Evolutionary conservation across 352 stramenopile genomes (phyloP), one percentile per base, ranked within the genome.

Genomic region (Phytophthora fragariae): DNA sequence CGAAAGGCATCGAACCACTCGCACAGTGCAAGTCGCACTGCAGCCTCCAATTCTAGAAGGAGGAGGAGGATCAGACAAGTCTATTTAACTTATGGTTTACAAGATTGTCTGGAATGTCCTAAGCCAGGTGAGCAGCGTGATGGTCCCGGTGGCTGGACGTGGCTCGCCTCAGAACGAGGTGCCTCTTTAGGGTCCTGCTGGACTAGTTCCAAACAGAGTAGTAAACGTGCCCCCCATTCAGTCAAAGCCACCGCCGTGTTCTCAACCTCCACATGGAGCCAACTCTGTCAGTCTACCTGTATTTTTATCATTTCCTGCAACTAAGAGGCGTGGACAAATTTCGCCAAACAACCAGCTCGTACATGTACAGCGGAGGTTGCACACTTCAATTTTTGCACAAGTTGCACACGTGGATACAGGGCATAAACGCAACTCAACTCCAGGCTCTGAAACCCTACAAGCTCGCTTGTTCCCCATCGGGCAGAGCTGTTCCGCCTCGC

Each of bases 311-410:
- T 31, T 31, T 31, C 27, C 27, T 31, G 27, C 27, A 31, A 31
- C 3, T 31, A 6, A 31, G 3, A 31, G 27, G 3, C 27, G 27
- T 31, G 27, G 27, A 31, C 27, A 31, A 50, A 50, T 50, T 50
- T 50, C 44, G 44, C 44, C 44, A 50, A 50, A 6, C 44, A 50
- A 46, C 37, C 37, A 5, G 37, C 37, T n/a, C 27, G 27, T 31
- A 31, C 27, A 31, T 31, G 2, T 5, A 3, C 27, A 5, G 37
- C 12, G 37, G 10, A 17, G 27, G 37, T 63, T 64, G 54, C 44
- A 65, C 31, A 41, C 47, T 72, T 72, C 65, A 68, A 62, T 57
- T 58, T 68, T 72, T 66, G 46, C n/a, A 12, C 50, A 12, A 21
- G 64, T 71, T 71, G 64, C 64, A 71, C 55, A 71, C 64, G 17